Conservation (phyloP, 2,329 filamentous ascomycete genomes). For the Exophiala calicioides region DNA sequence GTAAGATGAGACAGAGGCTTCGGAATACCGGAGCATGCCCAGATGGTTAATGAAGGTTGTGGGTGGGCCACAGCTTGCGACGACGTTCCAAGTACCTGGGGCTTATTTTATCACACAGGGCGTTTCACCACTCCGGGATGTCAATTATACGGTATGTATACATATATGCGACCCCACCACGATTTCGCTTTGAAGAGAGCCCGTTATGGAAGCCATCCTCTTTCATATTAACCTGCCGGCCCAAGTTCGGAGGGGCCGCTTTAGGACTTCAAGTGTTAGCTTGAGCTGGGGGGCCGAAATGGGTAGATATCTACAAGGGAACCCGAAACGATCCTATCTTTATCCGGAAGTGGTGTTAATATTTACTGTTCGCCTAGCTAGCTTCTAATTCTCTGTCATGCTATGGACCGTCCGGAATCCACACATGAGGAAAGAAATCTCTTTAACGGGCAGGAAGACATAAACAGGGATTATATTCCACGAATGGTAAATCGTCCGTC, state of each 20-base stretch:
- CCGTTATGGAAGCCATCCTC: constrained; percentile 2
- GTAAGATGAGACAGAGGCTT: too few relatives aligned
- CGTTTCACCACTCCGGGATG: too few relatives aligned
- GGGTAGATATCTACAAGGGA: constrained; percentile 13
- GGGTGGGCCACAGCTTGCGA: too few relatives aligned
- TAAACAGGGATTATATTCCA: constrained; percentile 9
- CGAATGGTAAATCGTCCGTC: constrained; percentile 14
- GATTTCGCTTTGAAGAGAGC: too few relatives aligned
- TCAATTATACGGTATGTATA: too few relatives aligned
- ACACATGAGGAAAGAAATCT: constrained; percentile 13
- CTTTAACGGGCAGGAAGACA: constrained; percentile 12
- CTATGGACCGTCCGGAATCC: constrained; percentile 10
- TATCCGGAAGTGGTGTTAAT: constrained; percentile 17
- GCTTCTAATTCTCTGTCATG: constrained; percentile 11
- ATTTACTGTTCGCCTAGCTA: constrained; percentile 12
- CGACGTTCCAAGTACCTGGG: too few relatives aligned
- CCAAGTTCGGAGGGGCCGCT: constrained; percentile 11
- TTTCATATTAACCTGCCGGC: constrained; percentile 2
- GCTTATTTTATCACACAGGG: too few relatives aligned
- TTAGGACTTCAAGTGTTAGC: constrained; percentile 11
- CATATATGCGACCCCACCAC: too few relatives aligned
- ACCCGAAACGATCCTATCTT: constrained; percentile 17
- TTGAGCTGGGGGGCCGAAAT: constrained; percentile 14
- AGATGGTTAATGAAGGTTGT: too few relatives aligned
- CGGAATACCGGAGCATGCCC: too few relatives aligned